A percentile compares a stretch with the other conserved stretches of the same genome.
Conservation (phyloP, 148 eudicot genomes). For the Cornus suecica region DNA sequence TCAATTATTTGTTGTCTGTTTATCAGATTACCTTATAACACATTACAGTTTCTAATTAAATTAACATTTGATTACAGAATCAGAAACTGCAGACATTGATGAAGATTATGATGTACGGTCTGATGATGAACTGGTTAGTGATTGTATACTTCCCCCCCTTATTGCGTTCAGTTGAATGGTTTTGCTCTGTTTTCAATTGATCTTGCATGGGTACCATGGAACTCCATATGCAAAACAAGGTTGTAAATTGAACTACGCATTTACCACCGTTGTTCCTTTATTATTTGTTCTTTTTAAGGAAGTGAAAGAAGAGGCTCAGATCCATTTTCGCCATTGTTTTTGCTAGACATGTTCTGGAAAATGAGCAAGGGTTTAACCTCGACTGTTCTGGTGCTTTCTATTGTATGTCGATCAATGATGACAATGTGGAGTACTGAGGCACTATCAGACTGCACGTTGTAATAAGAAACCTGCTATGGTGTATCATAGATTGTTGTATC, state of each 20-base stretch:
- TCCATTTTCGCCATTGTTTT: no score
- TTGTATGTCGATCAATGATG: background rate
- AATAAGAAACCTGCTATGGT: background rate
- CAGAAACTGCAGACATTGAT: conserved; percentile 48
- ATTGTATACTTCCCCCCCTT: background rate
- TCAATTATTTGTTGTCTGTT: conserved; percentile 9
- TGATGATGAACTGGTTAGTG: conserved; percentile 66
- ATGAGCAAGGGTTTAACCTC: background rate
- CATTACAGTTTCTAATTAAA: background rate
- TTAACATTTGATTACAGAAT: conserved; percentile 34
- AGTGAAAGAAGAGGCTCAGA: no score
- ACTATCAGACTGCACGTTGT: background rate
- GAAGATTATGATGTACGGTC: conserved; percentile 57
- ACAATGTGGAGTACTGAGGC: background rate
- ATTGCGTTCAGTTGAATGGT: background rate
- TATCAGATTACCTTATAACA: background rate
- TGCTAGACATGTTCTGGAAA: background rate
- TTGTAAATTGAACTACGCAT: background rate
- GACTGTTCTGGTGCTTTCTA: background rate
- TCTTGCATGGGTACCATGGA: conserved; percentile 5
- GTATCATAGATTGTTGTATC: background rate
- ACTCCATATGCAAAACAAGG: conserved; percentile 1
- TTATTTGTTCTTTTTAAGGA: no score
- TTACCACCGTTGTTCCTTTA: background rate
- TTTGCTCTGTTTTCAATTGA: background rate